These are phyloP conservation scores for Dendrothele bispora DNA, from an alignment of 768 basidiomycete species.

Conservation along the genomic window DNA sequence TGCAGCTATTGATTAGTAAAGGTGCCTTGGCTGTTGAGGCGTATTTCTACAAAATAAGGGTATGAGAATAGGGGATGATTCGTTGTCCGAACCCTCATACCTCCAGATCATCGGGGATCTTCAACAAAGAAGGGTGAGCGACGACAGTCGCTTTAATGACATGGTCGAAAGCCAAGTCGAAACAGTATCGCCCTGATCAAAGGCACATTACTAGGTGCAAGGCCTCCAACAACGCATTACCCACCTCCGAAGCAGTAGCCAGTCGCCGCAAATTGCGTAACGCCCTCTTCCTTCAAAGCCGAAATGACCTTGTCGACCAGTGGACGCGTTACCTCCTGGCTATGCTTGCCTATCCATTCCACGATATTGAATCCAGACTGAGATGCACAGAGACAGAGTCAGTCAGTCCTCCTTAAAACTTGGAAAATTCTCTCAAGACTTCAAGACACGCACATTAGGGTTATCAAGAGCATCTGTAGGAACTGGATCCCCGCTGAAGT, in stretches of 20 bases:
- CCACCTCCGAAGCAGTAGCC: conserved; percentile 73
- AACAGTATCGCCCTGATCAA: conserved; percentile 48
- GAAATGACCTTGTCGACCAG: conserved; percentile 54
- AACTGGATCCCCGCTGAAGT: conserved; percentile 10
- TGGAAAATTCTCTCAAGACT: no score
- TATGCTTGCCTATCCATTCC: conserved; percentile 46
- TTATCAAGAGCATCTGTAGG: conserved; percentile 8
- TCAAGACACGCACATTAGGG: no score
- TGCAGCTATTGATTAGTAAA: conserved; percentile 69
- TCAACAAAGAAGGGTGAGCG: conserved; percentile 61
- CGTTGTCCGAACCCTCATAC: conserved; percentile 24
- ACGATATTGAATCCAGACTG: no score
- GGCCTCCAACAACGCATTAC: conserved; percentile 8
- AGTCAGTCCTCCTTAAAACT: no score
- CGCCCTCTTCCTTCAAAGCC: conserved; percentile 57
- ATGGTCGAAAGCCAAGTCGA: conserved; percentile 62
- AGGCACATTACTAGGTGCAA: not conserved
- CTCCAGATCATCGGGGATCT: conserved; percentile 61
- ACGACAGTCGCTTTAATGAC: conserved; percentile 46
- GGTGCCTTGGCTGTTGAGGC: conserved; percentile 44
- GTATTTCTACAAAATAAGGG: conserved; percentile 41
- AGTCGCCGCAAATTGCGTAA: conserved; percentile 56
- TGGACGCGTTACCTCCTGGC: conserved; percentile 40
- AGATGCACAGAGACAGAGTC: no score
- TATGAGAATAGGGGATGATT: not conserved